These are phyloP conservation scores for Epichloe scottii DNA, from an alignment of 2,329 filamentous ascomycete species.

Conservation along the genomic window DNA sequence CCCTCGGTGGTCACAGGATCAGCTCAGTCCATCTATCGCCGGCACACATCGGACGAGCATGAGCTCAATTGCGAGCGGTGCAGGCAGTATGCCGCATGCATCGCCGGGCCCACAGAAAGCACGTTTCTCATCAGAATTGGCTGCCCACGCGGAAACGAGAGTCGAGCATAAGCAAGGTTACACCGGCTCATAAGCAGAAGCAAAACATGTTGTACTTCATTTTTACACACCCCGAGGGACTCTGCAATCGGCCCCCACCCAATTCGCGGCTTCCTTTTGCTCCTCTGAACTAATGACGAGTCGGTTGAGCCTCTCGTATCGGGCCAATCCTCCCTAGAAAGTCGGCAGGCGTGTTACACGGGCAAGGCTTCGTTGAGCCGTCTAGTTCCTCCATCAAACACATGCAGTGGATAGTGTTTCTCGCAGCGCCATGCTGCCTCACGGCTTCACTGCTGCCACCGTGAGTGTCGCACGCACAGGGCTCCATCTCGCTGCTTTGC, in stretches of 20 bases:
- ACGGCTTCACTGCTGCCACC: background rate
- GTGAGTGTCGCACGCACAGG: background rate
- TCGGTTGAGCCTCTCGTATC: background rate
- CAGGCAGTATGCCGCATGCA: too few relatives aligned
- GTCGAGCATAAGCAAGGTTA: constrained; percentile 27
- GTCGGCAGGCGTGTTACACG: background rate
- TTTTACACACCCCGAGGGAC: background rate
- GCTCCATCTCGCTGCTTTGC: background rate
- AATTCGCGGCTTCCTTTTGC: background rate
- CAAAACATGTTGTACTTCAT: background rate
- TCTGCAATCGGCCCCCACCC: background rate
- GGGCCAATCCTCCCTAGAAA: background rate
- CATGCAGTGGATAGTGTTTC: background rate
- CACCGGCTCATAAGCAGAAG: background rate
- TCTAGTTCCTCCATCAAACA: background rate
- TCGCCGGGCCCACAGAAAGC: constrained; percentile 35
- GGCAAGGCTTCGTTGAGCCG: background rate
- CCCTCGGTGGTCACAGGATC: too few relatives aligned
- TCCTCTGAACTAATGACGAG: too few relatives aligned
- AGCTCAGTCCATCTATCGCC: too few relatives aligned
- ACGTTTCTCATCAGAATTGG: constrained; percentile 29
- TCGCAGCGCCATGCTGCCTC: background rate
- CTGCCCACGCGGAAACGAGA: constrained; percentile 33
- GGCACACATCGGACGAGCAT: too few relatives aligned
- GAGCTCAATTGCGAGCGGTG: too few relatives aligned